phyloP scores from a whole-genome alignment of 108 stramenopile genomes.

The Pseudonitzschia delicatissima region DNA sequence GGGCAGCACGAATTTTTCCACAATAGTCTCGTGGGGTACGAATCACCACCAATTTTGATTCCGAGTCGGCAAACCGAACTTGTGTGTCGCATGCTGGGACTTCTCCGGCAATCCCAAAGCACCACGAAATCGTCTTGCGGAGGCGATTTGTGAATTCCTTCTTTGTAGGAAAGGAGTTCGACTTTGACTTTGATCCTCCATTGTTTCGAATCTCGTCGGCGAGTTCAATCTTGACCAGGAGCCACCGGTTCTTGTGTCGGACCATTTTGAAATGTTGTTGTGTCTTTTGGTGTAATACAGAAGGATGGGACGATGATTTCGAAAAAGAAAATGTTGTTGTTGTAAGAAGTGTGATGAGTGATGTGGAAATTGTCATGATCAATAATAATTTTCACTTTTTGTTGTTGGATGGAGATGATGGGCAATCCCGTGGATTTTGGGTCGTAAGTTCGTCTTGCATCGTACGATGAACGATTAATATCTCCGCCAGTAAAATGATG shows the following conservation, averaged over 20 bases:
- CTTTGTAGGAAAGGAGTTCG: conserved; percentile 3
- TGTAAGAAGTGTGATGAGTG: no score
- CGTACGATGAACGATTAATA: no score
- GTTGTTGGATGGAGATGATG: no score
- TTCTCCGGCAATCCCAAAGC: conserved; percentile 29
- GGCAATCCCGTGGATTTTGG: no score
- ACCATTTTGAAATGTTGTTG: conserved; percentile 40
- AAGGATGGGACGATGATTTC: no score
- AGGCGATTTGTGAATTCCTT: conserved; percentile 22
- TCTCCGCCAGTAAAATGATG: no score
- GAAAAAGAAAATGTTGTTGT: no score
- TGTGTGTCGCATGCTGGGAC: conserved; percentile 21
- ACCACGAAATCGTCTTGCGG: conserved; percentile 9
- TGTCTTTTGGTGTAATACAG: neutral
- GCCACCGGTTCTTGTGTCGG: conserved; percentile 67
- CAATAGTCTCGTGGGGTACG: conserved; percentile 52
- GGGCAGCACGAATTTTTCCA: conserved; percentile 38
- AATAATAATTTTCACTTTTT: no score
- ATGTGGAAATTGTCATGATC: no score
- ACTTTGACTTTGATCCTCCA: neutral
- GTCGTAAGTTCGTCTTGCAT: no score
- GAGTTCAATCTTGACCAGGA: conserved; percentile 60
- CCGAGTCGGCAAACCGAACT: conserved; percentile 52
- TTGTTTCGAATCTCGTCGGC: conserved; percentile 12
- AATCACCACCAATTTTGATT: conserved; percentile 45